Conservation (phyloP, 2,329 filamentous ascomycete species). For the Aspergillus sp. region DNA sequence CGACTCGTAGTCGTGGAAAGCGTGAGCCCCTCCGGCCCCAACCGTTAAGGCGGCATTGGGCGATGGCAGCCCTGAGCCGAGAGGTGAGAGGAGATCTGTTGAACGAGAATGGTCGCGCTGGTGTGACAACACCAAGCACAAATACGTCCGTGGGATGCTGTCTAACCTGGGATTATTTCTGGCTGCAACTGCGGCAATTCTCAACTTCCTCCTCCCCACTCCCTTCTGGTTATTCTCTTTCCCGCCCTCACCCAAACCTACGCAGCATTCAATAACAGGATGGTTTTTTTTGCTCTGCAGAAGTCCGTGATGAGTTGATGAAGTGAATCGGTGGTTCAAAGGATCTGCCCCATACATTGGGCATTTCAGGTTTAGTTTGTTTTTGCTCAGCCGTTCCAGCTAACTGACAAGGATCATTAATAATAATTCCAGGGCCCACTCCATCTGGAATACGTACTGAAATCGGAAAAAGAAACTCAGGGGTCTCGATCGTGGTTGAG, state of each 20-base stretch:
- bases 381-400: not conserved
- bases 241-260: not conserved
- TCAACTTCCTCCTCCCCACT: not conserved
- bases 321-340: conserved; percentile 4
- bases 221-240: not conserved
- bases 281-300: not conserved
- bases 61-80: not conserved
- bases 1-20: not conserved
- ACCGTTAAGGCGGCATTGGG: conserved; percentile 6
- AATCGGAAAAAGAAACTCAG: conserved; percentile 6
- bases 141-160: conserved; percentile 7
- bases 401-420: not conserved
- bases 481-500: conserved; percentile 5
- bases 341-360: conserved; percentile 6
- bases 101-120: conserved; percentile 1
- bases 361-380: not conserved
- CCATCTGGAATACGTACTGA: not conserved
- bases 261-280: not conserved
- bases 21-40: conserved; percentile 7
- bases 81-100: not conserved
- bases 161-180: not conserved
- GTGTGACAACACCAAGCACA: conserved; percentile 5
- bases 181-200: conserved; percentile 5
- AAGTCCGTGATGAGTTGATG: conserved; percentile 7
- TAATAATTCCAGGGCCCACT: conserved; percentile 1